These are phyloP conservation scores for Lathyrus oleraceus DNA, from an alignment of 306 rosid species.

Conservation along the genomic window DNA sequence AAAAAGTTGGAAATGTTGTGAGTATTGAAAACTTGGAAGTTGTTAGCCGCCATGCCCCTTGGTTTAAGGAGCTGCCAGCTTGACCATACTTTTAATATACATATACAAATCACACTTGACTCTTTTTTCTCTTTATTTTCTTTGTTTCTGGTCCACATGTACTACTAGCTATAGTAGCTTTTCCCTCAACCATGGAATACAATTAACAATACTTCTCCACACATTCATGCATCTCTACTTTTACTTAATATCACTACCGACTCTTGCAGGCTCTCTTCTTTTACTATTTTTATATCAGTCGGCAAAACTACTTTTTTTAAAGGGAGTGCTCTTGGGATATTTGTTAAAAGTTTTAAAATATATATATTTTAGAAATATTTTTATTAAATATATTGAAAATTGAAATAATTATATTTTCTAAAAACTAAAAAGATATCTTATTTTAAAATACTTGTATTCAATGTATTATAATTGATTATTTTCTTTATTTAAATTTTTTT, in stretches of 20 bases:
- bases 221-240: slow-evolving; percentile 40
- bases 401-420: no score
- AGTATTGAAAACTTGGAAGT: slow-evolving; percentile 11
- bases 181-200: slow-evolving; percentile 44
- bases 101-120: not conserved
- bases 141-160: slow-evolving; percentile 21
- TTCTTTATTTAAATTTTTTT: no score
- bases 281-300: not conserved
- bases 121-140: not conserved
- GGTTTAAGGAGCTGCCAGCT: slow-evolving; percentile 38
- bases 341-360: no score
- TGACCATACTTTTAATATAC: slow-evolving; percentile 8
- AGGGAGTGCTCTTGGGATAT: no score
- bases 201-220: slow-evolving; percentile 17
- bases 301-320: not conserved
- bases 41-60: slow-evolving; percentile 45
- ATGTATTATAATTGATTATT: no score
- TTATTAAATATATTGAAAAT: no score
- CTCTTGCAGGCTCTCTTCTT: not conserved
- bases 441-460: no score
- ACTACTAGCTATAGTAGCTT: not conserved
- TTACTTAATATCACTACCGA: not conserved
- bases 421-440: no score
- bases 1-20: not conserved
- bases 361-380: no score